A percentile compares a stretch with the other conserved stretches of the same genome.
These are phyloP conservation scores for Maudiozyma saulgeensis DNA, from an alignment of 805 yeast species.

Conservation along the genomic window DNA sequence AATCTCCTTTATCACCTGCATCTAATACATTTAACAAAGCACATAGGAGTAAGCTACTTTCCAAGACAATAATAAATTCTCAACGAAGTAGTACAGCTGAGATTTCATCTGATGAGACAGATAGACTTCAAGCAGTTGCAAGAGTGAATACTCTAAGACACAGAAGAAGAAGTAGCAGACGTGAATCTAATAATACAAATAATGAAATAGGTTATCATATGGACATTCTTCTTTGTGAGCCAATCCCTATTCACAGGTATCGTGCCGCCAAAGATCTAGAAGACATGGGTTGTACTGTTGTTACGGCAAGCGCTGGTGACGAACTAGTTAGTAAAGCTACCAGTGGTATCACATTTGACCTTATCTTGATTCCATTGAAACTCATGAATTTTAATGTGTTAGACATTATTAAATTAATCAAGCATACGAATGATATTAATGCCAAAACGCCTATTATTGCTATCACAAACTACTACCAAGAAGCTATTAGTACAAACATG, in stretches of 20 bases:
- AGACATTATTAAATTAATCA: slow-evolving; percentile 70
- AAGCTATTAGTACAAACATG: slow-evolving; percentile 42
- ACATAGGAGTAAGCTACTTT: slow-evolving; percentile 9
- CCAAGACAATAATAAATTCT: slow-evolving; percentile 18
- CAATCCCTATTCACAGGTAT: slow-evolving; percentile 72
- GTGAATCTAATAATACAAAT: slow-evolving; percentile 13
- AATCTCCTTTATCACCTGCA: slow-evolving; percentile 24
- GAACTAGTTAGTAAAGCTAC: slow-evolving; percentile 76
- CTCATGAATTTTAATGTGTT: slow-evolving; percentile 58
- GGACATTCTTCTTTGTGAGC: slow-evolving; percentile 76
- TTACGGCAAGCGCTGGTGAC: slow-evolving; percentile 67
- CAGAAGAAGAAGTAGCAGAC: slow-evolving; percentile 24
- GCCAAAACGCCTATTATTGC: slow-evolving; percentile 70
- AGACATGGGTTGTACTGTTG: slow-evolving; percentile 68
- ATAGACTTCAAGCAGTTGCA: slow-evolving; percentile 21
- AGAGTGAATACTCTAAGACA: slow-evolving; percentile 20
- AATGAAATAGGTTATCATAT: slow-evolving; percentile 27
- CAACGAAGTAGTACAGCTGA: slow-evolving; percentile 18
- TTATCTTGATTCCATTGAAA: slow-evolving; percentile 67
- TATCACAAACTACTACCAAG: slow-evolving; percentile 59
- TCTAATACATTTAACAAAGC: slow-evolving; percentile 1
- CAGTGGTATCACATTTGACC: slow-evolving; percentile 73
- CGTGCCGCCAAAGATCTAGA: slow-evolving; percentile 55
- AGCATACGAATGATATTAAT: slow-evolving; percentile 69
- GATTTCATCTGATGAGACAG: slow-evolving; percentile 15